These are phyloP conservation scores for Adansonia gregorii DNA, from an alignment of 441 rosid species.

Conservation along the genomic window DNA sequence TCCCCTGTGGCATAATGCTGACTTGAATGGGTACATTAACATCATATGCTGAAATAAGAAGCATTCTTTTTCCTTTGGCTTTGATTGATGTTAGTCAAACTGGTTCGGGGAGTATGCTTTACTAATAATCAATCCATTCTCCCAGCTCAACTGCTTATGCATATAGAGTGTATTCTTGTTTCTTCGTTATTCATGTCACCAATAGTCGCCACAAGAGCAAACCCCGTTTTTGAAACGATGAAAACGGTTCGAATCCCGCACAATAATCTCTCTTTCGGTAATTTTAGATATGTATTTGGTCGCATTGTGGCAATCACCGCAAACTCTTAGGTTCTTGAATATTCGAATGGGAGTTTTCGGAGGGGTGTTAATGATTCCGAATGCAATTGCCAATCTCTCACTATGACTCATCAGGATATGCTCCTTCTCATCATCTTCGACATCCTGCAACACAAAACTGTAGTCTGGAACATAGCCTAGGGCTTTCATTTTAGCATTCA, in stretches of 20 bases:
- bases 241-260: constrained; percentile 39
- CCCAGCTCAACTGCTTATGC: background rate
- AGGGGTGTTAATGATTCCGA: constrained; percentile 55
- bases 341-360: constrained; percentile 50
- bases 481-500: constrained; percentile 56
- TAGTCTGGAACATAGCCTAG: constrained; percentile 69
- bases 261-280: constrained; percentile 43
- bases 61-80: too few relatives aligned
- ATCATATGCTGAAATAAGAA: too few relatives aligned
- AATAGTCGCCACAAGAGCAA: constrained; percentile 53
- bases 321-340: constrained; percentile 65
- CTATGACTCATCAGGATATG: constrained; percentile 66
- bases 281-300: constrained; percentile 50
- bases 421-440: constrained; percentile 83
- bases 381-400: constrained; percentile 74
- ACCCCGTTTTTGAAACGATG: constrained; percentile 53
- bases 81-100: too few relatives aligned
- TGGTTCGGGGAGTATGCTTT: background rate
- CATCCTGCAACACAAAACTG: constrained; percentile 72
- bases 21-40: background rate
- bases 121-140: background rate
- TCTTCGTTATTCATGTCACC: constrained; percentile 31
- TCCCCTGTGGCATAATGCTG: background rate
- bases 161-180: background rate
- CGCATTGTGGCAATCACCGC: constrained; percentile 52